Conservation (phyloP, 1,284 basidiomycete genomes). For the Phylloboletellus chloephorus region DNA sequence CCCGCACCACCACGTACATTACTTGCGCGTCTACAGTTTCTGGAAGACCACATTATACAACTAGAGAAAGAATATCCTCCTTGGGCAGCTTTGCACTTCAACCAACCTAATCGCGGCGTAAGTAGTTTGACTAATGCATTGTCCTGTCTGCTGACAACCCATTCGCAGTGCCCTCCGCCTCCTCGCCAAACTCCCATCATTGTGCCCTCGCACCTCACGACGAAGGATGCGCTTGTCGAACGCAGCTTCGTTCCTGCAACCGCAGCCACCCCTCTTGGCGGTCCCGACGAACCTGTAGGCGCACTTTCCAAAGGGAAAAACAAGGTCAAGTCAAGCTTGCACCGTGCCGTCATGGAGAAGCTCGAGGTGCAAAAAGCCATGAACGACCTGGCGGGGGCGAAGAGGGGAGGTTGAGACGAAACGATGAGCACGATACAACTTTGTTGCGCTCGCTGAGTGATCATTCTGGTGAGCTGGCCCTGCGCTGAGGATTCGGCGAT, state of each 20-base stretch:
- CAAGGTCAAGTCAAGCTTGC: slow-evolving; percentile 57
- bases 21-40: slow-evolving; percentile 55
- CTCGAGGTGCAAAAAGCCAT: slow-evolving; percentile 72
- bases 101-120: slow-evolving; percentile 73
- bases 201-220: slow-evolving; percentile 55
- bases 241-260: slow-evolving; percentile 9
- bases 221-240: slow-evolving; percentile 20
- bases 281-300: slow-evolving; percentile 9
- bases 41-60: slow-evolving; percentile 69
- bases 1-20: slow-evolving; percentile 62
- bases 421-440: neutral
- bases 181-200: slow-evolving; percentile 67
- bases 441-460: neutral
- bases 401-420: slow-evolving; percentile 14
- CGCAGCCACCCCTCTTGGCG: slow-evolving; percentile 8
- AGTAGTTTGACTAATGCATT: slow-evolving; percentile 27
- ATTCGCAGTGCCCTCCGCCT: slow-evolving; percentile 68
- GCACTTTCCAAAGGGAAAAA: slow-evolving; percentile 27
- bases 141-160: slow-evolving; percentile 5
- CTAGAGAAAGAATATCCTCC: slow-evolving; percentile 76
- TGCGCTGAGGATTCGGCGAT: neutral
- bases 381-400: slow-evolving; percentile 44
- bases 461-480: no score
- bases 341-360: slow-evolving; percentile 67
- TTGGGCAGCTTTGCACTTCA: slow-evolving; percentile 79